Conservation (phyloP, 352 stramenopile genomes). For the Phytophthora parvispora region DNA sequence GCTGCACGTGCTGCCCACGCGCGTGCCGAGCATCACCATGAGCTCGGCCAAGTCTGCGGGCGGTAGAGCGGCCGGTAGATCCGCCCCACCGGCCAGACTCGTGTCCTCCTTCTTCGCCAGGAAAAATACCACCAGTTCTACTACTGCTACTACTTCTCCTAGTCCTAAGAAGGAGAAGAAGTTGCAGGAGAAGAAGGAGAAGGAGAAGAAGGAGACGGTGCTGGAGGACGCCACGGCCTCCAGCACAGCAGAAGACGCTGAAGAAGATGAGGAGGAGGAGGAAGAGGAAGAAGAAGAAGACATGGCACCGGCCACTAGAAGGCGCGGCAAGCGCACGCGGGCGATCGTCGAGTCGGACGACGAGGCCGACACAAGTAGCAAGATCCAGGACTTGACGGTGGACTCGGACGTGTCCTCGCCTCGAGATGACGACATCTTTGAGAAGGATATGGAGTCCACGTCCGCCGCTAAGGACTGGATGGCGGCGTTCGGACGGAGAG, state of each 20-base stretch:
- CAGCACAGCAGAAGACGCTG: slow-evolving; percentile 48
- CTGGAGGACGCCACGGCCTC: slow-evolving; percentile 40
- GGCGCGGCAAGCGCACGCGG: slow-evolving; percentile 57
- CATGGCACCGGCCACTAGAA: slow-evolving; percentile 38
- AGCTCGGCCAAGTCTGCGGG: too few relatives aligned
- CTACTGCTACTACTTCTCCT: neutral
- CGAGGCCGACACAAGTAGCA: slow-evolving; percentile 33
- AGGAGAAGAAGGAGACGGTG: slow-evolving; percentile 5
- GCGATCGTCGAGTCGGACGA: slow-evolving; percentile 80
- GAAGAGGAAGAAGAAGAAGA: slow-evolving; percentile 39
- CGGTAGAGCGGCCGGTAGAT: neutral
- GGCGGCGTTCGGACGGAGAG: slow-evolving; percentile 54
- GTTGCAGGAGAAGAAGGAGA: too few relatives aligned
- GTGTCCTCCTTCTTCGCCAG: slow-evolving; percentile 58
- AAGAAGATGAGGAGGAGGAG: slow-evolving; percentile 35
- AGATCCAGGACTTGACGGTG: slow-evolving; percentile 31
- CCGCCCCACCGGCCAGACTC: slow-evolving; percentile 20
- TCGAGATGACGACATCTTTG: slow-evolving; percentile 32
- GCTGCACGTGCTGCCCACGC: slow-evolving; percentile 44
- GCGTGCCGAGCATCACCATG: slow-evolving; percentile 39
- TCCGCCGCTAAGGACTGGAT: slow-evolving; percentile 67
- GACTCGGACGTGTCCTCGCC: slow-evolving; percentile 64
- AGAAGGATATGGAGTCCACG: slow-evolving; percentile 36
- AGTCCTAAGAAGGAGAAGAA: slow-evolving; percentile 12
- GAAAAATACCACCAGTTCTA: neutral